These are phyloP conservation scores for Colletotrichum falcatum DNA, from an alignment of 2,329 filamentous ascomycete species.

Conservation along the genomic window DNA sequence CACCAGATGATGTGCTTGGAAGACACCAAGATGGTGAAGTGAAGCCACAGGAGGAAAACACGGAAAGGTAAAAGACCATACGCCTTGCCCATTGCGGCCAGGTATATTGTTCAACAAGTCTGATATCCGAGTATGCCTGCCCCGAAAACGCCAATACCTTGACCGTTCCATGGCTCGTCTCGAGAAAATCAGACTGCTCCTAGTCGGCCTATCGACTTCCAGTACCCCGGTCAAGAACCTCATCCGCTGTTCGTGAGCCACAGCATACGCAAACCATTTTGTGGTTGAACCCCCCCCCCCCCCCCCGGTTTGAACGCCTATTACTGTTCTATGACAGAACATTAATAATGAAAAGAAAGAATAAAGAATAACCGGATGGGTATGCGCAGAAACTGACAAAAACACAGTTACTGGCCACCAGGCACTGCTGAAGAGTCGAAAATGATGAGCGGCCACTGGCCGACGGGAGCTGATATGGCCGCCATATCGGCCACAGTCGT, in stretches of 20 bases:
- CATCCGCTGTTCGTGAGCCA: slow-evolving; percentile 2
- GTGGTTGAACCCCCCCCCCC: not conserved
- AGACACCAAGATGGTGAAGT: not conserved
- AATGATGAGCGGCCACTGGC: slow-evolving; percentile 37
- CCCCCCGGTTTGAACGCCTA: slow-evolving; percentile 29
- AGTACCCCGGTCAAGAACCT: slow-evolving; percentile 1
- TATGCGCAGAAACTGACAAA: not conserved
- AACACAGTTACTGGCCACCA: slow-evolving; percentile 21
- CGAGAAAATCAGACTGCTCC: not conserved
- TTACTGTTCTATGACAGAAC: slow-evolving; percentile 6
- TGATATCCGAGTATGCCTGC: not conserved
- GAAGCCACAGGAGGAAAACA: not conserved
- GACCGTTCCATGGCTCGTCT: not conserved
- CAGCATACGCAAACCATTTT: not conserved
- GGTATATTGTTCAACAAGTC: slow-evolving; percentile 26
- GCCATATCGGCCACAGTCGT: slow-evolving; percentile 36
- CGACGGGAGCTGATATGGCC: slow-evolving; percentile 24
- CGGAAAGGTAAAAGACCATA: not conserved
- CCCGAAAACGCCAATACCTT: slow-evolving; percentile 28
- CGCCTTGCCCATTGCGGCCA: not conserved
- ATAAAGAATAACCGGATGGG: not conserved
- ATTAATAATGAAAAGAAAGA: not conserved
- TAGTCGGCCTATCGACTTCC: slow-evolving; percentile 8
- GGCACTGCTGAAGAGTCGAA: slow-evolving; percentile 22
- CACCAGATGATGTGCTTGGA: not conserved